A percentile compares a stretch with the other conserved stretches of the same genome.
phyloP scores from a whole-genome alignment of 176 grass and related monocot species.

The Urochloa ruziziensis region DNA sequence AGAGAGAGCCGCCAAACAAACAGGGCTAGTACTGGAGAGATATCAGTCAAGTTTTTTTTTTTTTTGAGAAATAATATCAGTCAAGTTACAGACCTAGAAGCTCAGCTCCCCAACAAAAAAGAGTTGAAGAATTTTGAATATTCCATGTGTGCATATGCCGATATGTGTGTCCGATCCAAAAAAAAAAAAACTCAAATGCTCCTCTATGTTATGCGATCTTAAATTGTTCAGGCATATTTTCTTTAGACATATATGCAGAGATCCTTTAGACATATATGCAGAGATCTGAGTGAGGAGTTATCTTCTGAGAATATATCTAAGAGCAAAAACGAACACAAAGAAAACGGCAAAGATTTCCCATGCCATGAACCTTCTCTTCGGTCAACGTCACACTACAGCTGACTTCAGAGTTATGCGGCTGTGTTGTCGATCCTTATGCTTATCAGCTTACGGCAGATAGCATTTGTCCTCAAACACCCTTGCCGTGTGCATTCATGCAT shows the following conservation, averaged over 20 bases:
- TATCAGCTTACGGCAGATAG: neutral
- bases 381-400: neutral
- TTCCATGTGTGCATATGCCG: too few relatives aligned
- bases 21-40: too few relatives aligned
- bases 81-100: too few relatives aligned
- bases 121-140: too few relatives aligned
- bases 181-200: too few relatives aligned
- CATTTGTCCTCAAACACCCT: neutral
- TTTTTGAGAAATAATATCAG: too few relatives aligned
- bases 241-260: neutral
- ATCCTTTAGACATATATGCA: neutral
- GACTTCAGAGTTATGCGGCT: neutral
- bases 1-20: too few relatives aligned
- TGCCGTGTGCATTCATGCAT: too few relatives aligned
- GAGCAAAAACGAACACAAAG: conserved; percentile 1
- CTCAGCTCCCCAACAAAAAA: too few relatives aligned
- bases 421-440: neutral
- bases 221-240: neutral
- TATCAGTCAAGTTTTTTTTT: too few relatives aligned
- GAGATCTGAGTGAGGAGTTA: neutral
- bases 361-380: neutral
- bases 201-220: too few relatives aligned
- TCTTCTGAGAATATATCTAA: neutral
- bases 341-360: neutral
- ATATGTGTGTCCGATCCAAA: too few relatives aligned